phyloP scores from a whole-genome alignment of 495 filamentous ascomycete species.

The Aspergillus bridgeri region DNA sequence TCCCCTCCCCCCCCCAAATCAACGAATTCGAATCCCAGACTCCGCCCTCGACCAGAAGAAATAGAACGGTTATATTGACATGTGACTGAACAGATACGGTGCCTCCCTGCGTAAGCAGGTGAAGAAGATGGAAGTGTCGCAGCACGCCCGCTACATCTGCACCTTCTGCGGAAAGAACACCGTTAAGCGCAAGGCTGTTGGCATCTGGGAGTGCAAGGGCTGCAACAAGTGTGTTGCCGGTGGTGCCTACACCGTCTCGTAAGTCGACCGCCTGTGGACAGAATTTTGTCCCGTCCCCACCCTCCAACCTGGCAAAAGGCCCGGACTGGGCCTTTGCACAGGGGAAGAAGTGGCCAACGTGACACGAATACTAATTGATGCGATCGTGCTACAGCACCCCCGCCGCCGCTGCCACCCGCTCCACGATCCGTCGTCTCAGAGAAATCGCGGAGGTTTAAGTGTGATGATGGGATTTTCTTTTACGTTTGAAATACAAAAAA shows the following conservation, averaged over 20 bases:
- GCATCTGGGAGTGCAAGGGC: conserved; percentile 94
- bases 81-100: conserved; percentile 69
- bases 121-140: conserved; percentile 99
- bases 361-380: conserved; percentile 22
- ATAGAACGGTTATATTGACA: conserved; percentile 29
- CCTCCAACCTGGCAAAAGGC: neutral
- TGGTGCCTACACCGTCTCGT: conserved; percentile 96
- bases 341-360: neutral
- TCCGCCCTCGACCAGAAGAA: conserved; percentile 3
- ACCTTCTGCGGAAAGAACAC: conserved; percentile 95
- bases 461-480: conserved; percentile 45
- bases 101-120: conserved; percentile 99
- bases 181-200: conserved; percentile 87
- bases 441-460: conserved; percentile 95
- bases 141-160: conserved; percentile 85
- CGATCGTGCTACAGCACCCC: conserved; percentile 63
- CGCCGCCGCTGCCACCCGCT: conserved; percentile 92
- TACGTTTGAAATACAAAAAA: conserved; percentile 47
- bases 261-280: conserved; percentile 45
- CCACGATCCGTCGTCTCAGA: conserved; percentile 94
- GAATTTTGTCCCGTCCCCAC: neutral
- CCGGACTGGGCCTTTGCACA: neutral
- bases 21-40: conserved; percentile 9
- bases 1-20: conserved; percentile 2
- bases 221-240: conserved; percentile 95